Conservation (phyloP, 139 green algal species). For the Trebouxia sp. region DNA sequence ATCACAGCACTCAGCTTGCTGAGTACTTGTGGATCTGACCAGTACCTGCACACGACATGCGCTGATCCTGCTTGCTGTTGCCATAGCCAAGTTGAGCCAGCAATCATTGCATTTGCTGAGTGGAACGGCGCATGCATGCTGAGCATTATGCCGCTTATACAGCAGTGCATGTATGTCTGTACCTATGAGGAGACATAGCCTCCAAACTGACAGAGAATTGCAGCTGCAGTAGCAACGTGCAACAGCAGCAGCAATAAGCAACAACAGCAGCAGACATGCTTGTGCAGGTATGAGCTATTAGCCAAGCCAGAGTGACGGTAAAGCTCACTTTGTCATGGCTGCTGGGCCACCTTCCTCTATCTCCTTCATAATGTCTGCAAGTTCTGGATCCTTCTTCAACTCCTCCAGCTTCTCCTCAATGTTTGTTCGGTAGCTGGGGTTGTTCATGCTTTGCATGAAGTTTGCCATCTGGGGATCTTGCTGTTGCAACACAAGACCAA, state of each 20-base stretch:
- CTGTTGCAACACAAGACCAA: constrained; percentile 42
- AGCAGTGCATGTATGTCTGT: no score
- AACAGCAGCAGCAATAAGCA: neutral
- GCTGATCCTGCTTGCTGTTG: no score
- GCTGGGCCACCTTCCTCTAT: constrained; percentile 88
- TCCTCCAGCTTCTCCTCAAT: constrained; percentile 70
- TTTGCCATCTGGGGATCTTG: constrained; percentile 68
- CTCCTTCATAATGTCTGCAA: constrained; percentile 90
- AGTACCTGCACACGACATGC: constrained; percentile 85
- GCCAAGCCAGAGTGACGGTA: neutral
- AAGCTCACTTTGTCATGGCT: constrained; percentile 96
- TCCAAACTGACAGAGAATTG: no score
- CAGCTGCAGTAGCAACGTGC: no score
- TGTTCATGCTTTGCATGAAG: constrained; percentile 76
- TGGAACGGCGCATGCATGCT: no score
- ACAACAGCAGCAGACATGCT: no score
- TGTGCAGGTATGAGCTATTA: neutral
- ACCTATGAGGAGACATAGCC: no score
- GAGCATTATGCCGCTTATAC: no score
- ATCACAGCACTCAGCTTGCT: constrained; percentile 90
- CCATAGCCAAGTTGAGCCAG: no score
- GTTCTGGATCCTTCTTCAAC: constrained; percentile 93
- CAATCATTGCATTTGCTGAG: no score
- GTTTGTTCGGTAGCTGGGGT: constrained; percentile 62
- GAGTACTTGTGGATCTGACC: constrained; percentile 92